A percentile compares a stretch with the other conserved stretches of the same genome.
Evolutionary conservation across 2,329 filamentous ascomycete genomes (phyloP).

Genomic region (Orbilia ellipsospora): DNA sequence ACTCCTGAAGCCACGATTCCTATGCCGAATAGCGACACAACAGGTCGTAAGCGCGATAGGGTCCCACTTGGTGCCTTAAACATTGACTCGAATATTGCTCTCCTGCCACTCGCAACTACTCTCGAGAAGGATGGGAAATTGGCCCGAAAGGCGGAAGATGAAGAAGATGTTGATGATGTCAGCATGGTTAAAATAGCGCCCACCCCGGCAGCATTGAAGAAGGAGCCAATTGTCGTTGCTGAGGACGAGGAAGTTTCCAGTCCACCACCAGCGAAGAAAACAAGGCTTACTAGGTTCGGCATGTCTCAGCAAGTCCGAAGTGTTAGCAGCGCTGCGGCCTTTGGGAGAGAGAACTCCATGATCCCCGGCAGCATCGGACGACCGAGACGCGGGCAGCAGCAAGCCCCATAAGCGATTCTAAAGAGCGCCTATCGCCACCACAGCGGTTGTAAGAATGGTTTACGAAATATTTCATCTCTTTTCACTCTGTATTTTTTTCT

Average conservation of each 20-base stretch:
- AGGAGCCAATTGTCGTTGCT: not conserved
- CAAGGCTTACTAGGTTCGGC: slow-evolving; percentile 29
- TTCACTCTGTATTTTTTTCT: slow-evolving; percentile 5
- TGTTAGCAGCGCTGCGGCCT: slow-evolving; percentile 40
- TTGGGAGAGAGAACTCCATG: slow-evolving; percentile 33
- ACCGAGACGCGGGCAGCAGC: slow-evolving; percentile 28
- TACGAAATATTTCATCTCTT: slow-evolving; percentile 1
- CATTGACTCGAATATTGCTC: slow-evolving; percentile 35
- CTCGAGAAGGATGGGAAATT: slow-evolving; percentile 31
- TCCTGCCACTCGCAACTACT: slow-evolving; percentile 13
- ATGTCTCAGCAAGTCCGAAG: slow-evolving; percentile 25
- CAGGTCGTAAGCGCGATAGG: slow-evolving; percentile 37
- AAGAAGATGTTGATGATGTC: slow-evolving; percentile 46
- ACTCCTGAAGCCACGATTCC: slow-evolving; percentile 15
- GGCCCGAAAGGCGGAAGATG: slow-evolving; percentile 22
- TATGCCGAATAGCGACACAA: not conserved
- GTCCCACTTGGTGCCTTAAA: slow-evolving; percentile 31
- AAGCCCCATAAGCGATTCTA: slow-evolving; percentile 6
- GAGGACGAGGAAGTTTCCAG: slow-evolving; percentile 24
- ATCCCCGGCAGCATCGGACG: slow-evolving; percentile 31
- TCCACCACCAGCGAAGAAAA: slow-evolving; percentile 39
- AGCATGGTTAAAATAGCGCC: slow-evolving; percentile 27
- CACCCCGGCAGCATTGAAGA: not conserved
- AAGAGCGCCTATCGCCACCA: not conserved
- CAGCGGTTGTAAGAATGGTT: not conserved